These are phyloP conservation scores for Zymoseptoria tritici DNA, from an alignment of 2,329 filamentous ascomycete species.

Conservation along the genomic window DNA sequence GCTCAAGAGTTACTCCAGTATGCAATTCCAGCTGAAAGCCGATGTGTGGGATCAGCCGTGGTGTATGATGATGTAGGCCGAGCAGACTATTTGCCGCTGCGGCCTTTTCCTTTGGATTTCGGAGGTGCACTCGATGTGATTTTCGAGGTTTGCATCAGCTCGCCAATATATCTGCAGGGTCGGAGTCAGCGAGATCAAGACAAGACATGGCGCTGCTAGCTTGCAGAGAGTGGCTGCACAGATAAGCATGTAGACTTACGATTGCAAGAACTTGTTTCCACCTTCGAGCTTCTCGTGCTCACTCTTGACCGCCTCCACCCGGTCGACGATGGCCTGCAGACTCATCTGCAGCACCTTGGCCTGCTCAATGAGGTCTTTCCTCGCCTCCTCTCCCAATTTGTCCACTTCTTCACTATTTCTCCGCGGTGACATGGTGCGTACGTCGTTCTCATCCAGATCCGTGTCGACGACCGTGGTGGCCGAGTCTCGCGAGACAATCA, in stretches of 20 bases:
- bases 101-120: constrained; percentile 39
- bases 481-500: constrained; percentile 61
- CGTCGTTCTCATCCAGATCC: constrained; percentile 69
- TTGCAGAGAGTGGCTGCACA: constrained; percentile 6
- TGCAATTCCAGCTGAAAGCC: neutral
- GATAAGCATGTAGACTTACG: constrained; percentile 32
- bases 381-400: constrained; percentile 73
- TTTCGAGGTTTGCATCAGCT: constrained; percentile 73
- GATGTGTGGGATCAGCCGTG: neutral
- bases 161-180: constrained; percentile 80
- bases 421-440: constrained; percentile 87
- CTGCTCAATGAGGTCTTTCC: constrained; percentile 62
- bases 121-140: constrained; percentile 47
- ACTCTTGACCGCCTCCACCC: constrained; percentile 86
- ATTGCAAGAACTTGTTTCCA: constrained; percentile 92
- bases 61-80: neutral
- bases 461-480: constrained; percentile 57
- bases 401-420: constrained; percentile 87
- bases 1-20: neutral
- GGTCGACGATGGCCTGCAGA: constrained; percentile 79
- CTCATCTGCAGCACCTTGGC: constrained; percentile 84
- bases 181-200: neutral
- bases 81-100: constrained; percentile 14
- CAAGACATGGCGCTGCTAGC: neutral
- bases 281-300: constrained; percentile 95